phyloP scores from a whole-genome alignment of 768 basidiomycete genomes.

The Lactarius pseudohatsudake region DNA sequence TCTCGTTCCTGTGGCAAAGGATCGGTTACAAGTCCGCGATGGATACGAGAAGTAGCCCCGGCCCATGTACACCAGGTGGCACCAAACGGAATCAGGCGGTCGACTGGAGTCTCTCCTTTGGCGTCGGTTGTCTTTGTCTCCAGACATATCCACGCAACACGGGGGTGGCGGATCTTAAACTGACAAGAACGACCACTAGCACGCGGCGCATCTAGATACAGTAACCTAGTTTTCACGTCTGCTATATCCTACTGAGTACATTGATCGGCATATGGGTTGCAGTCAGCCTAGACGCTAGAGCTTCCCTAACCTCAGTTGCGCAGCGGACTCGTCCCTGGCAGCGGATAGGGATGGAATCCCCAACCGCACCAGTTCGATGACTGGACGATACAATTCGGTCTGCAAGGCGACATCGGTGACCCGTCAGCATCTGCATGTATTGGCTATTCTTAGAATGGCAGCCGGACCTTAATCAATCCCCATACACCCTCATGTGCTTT shows the following conservation, averaged over 20 bases:
- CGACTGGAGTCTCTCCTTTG: background rate
- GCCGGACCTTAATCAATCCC: constrained; percentile 67
- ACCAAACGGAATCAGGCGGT: too few relatives aligned
- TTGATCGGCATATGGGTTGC: background rate
- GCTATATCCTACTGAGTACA: background rate
- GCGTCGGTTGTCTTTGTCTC: background rate
- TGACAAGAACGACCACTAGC: too few relatives aligned
- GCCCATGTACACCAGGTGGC: too few relatives aligned
- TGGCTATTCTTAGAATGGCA: background rate
- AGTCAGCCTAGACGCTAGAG: constrained; percentile 10
- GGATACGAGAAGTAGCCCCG: background rate
- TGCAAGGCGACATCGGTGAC: constrained; percentile 33
- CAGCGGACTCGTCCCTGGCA: constrained; percentile 49
- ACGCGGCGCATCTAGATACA: background rate
- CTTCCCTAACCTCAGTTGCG: constrained; percentile 43
- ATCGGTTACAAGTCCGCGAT: background rate
- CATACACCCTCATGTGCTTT: constrained; percentile 63
- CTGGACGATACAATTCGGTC: constrained; percentile 57
- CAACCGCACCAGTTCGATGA: constrained; percentile 42
- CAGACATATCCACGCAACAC: background rate
- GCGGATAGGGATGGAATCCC: constrained; percentile 41
- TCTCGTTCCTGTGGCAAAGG: too few relatives aligned
- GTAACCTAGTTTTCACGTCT: background rate
- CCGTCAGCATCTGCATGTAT: constrained; percentile 4
- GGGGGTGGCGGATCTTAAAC: background rate